These are phyloP conservation scores for Zalerion maritima DNA, from an alignment of 495 filamentous ascomycete genomes.

Conservation along the genomic window DNA sequence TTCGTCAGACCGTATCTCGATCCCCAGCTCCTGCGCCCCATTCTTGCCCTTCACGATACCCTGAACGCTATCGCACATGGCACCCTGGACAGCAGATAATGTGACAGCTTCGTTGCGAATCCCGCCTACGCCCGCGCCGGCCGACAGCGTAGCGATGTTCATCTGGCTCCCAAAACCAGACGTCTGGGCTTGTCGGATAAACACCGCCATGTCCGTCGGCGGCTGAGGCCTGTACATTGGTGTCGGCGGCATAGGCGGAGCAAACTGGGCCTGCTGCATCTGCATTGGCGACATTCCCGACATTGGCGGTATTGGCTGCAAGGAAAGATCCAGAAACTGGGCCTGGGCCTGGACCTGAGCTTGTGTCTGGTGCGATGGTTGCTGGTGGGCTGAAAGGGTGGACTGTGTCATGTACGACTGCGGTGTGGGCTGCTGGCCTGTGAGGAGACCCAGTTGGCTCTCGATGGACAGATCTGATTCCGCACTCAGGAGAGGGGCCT, in stretches of 20 bases:
- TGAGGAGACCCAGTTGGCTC: no score
- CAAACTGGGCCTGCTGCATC: conserved; percentile 57
- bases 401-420: not conserved
- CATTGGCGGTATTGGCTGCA: conserved; percentile 22
- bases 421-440: conserved; percentile 1
- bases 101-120: conserved; percentile 37
- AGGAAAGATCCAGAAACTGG: conserved; percentile 12
- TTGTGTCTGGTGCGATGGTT: conserved; percentile 7
- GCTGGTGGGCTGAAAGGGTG: not conserved
- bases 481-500: not conserved
- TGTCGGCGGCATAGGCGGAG: conserved; percentile 37
- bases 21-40: conserved; percentile 41
- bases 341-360: conserved; percentile 15
- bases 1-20: conserved; percentile 54
- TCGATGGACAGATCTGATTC: not conserved
- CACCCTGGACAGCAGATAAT: conserved; percentile 40
- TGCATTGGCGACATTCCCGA: conserved; percentile 35
- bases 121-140: conserved; percentile 41
- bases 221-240: conserved; percentile 7
- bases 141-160: conserved; percentile 39
- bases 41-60: conserved; percentile 44
- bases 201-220: conserved; percentile 36
- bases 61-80: conserved; percentile 42
- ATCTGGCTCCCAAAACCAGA: conserved; percentile 31
- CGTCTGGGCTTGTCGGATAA: conserved; percentile 46